phyloP scores from a whole-genome alignment of 371 early-diverging fungal genomes.

The Rhizopus arrhizus region DNA sequence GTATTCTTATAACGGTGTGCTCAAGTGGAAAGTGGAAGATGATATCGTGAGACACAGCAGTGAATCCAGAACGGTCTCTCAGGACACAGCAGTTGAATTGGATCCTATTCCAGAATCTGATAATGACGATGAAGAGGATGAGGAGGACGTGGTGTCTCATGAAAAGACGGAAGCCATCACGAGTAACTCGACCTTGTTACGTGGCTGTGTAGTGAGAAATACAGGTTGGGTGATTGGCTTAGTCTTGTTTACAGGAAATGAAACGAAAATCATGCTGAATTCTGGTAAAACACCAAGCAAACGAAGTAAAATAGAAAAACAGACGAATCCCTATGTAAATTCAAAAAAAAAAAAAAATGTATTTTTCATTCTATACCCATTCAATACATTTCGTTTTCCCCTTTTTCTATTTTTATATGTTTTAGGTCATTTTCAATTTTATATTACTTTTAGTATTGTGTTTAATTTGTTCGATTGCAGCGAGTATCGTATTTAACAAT shows the following conservation, averaged over 20 bases:
- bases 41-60: not conserved
- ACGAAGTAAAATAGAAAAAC: slow-evolving; percentile 91
- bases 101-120: slow-evolving; percentile 17
- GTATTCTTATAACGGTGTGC: slow-evolving; percentile 76
- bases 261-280: slow-evolving; percentile 91
- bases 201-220: slow-evolving; percentile 93
- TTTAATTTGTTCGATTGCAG: slow-evolving; percentile 69
- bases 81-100: slow-evolving; percentile 4
- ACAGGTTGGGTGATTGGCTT: slow-evolving; percentile 87
- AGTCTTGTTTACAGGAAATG: slow-evolving; percentile 84
- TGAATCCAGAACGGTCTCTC: not conserved
- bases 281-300: slow-evolving; percentile 93
- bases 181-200: slow-evolving; percentile 82
- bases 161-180: slow-evolving; percentile 72
- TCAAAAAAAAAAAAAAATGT: not conserved
- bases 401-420: not conserved
- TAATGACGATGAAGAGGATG: slow-evolving; percentile 15
- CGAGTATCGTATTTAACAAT: slow-evolving; percentile 48
- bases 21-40: slow-evolving; percentile 54
- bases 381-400: not conserved
- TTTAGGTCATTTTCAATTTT: slow-evolving; percentile 54
- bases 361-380: not conserved
- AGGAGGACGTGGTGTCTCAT: slow-evolving; percentile 38
- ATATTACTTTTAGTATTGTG: slow-evolving; percentile 57
- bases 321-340: slow-evolving; percentile 89